A percentile compares a stretch with the other conserved stretches of the same genome.
Conservation (phyloP, 345 rosid species). For the Brassica cretica region DNA sequence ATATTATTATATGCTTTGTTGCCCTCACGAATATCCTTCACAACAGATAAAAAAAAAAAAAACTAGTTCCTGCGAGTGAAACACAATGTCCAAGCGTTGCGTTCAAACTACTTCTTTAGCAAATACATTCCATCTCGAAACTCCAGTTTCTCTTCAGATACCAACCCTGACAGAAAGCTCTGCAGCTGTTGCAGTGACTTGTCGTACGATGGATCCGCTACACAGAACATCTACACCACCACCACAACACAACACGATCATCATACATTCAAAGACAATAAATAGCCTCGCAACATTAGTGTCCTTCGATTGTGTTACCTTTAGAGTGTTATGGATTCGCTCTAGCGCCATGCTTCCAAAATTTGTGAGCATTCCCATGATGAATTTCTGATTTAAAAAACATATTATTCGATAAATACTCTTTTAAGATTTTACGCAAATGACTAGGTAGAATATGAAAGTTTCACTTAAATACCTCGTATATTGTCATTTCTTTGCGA, state of each 20-base stretch:
- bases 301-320: constrained; percentile 15
- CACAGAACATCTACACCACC: constrained; percentile 86
- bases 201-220: constrained; percentile 87
- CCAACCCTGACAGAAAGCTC: constrained; percentile 83
- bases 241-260: not conserved
- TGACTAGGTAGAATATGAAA: not conserved
- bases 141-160: constrained; percentile 86
- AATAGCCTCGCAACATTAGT: not conserved
- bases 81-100: constrained; percentile 9
- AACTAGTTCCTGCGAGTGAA: not conserved
- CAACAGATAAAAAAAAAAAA: too few relatives aligned
- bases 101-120: constrained; percentile 60
- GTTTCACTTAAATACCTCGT: constrained; percentile 56
- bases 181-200: constrained; percentile 91
- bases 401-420: not conserved
- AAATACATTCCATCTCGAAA: constrained; percentile 74
- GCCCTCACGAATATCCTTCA: too few relatives aligned
- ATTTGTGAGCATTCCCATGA: constrained; percentile 96
- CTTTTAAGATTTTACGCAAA: constrained; percentile 21
- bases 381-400: constrained; percentile 66
- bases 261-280: not conserved
- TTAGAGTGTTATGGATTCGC: constrained; percentile 88
- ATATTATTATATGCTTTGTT: too few relatives aligned
- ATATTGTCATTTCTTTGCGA: constrained; percentile 90
- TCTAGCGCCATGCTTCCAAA: constrained; percentile 90